These are phyloP conservation scores for Euphorbia tirucalli DNA, from an alignment of 345 rosid genomes.

Conservation along the genomic window DNA sequence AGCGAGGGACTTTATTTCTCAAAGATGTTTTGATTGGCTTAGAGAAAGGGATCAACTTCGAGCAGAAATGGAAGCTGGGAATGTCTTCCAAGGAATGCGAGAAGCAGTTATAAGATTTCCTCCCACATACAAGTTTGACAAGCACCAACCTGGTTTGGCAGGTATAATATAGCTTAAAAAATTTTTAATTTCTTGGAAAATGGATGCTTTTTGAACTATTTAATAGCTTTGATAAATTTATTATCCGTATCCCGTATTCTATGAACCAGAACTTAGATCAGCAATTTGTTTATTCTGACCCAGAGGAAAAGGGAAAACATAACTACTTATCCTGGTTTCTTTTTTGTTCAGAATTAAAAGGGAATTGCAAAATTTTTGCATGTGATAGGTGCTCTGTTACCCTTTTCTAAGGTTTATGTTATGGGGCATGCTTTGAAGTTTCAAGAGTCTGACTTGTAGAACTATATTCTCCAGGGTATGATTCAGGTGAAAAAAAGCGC, in stretches of 20 bases:
- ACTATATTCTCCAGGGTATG: conserved; percentile 60
- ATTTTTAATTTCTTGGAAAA: not conserved
- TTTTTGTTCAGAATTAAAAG: not conserved
- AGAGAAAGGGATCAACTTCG: conserved; percentile 94
- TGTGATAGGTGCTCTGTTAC: not conserved
- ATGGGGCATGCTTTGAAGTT: not conserved
- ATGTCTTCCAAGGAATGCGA: conserved; percentile 98
- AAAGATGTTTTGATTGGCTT: conserved; percentile 97
- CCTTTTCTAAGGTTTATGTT: not conserved
- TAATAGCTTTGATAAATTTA: not conserved
- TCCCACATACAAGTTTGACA: conserved; percentile 98
- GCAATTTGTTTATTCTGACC: not conserved
- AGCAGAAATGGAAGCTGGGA: conserved; percentile 94
- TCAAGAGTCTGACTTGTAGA: not conserved
- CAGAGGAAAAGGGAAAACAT: not conserved
- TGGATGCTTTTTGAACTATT: not conserved
- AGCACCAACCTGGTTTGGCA: conserved; percentile 83
- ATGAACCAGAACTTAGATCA: not conserved
- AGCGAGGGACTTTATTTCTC: conserved; percentile 97
- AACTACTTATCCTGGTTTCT: not conserved
- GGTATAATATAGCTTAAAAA: conserved; percentile 38
- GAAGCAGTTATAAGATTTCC: conserved; percentile 91
- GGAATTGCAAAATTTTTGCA: not conserved
- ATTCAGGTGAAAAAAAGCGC: conserved; percentile 97
- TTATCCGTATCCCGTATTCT: not conserved